These are phyloP conservation scores for Mediolabrus comicus DNA, from an alignment of 108 stramenopile genomes.

Conservation along the genomic window DNA sequence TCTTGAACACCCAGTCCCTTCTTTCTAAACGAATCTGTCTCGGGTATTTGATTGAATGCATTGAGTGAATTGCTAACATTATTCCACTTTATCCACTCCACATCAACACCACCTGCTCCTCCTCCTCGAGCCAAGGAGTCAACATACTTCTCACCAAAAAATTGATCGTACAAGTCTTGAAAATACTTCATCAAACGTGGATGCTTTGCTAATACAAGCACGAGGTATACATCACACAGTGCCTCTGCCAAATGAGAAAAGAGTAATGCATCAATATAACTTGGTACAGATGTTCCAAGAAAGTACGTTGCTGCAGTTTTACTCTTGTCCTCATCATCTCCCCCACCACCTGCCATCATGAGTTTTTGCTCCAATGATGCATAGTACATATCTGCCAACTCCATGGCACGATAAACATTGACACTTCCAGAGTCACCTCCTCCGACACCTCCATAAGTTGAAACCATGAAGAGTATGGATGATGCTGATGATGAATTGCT, in stretches of 20 bases:
- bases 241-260: constrained; percentile 79
- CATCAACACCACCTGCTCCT: constrained; percentile 3
- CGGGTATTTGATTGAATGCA: constrained; percentile 51
- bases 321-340: neutral
- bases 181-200: constrained; percentile 56
- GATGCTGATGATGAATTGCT: constrained; percentile 20
- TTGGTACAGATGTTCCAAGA: constrained; percentile 50
- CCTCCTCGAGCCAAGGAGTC: neutral
- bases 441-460: constrained; percentile 21
- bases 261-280: constrained; percentile 55
- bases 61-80: constrained; percentile 55
- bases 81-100: constrained; percentile 50
- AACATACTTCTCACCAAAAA: constrained; percentile 43
- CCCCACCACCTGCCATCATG: neutral
- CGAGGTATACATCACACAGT: constrained; percentile 66
- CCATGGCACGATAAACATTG: constrained; percentile 47
- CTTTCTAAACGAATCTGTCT: neutral
- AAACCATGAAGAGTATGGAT: constrained; percentile 15
- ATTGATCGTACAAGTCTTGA: constrained; percentile 52
- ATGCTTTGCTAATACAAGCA: constrained; percentile 58
- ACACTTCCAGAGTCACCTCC: constrained; percentile 28
- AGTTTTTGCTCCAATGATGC: constrained; percentile 49
- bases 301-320: constrained; percentile 24
- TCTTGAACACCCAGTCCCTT: neutral
- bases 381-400: constrained; percentile 53